Evolutionary conservation across 2,329 filamentous ascomycete species (phyloP), one percentile per base, ranked within the genome.

Genomic region (Fusarium siculi): DNA sequence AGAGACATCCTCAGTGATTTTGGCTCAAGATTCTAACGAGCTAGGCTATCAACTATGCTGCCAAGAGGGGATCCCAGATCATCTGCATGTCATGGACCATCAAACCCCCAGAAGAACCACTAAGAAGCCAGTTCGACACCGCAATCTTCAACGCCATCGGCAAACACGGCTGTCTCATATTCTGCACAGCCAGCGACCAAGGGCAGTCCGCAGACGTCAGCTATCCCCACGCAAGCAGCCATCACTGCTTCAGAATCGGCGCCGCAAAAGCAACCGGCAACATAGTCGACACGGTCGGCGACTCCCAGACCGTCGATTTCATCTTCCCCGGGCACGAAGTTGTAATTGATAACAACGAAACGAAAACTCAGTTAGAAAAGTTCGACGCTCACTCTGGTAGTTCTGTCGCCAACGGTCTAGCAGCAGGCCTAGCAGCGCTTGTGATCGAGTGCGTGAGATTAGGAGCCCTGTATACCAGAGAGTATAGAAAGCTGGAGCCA

Each of bases 161-260:
- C 36, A 43, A 54, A 12, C 34, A 61, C 5, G 23, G 37, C 23
- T 18, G 28, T 4, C 47, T 54, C 10, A 61, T 61, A 25, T 61
- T 61, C 30, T 61, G 47, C 19, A 30, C 57, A 2, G 37, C 37
- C 23, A 61, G 37, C 4, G 47, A 61, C 10, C 59, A 69, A 16
- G 60, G 68, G 2, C 65, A 69, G 19, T 62, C 46, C 2, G 52
- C 61, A 3, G 66, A 71, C 42, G 14, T 55, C 1, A 66, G 60
- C 18, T 71, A 71, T 11, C 66, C 56, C 0, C 37, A 69, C 7
- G 42, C 40, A 18, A 71, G 61, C 37, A 66, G 65, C 16, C 25
- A 16, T 11, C 32, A 18, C 6, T 66, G 68, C n/a, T 69, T 69
- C 43, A 53, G 66, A 16, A 70, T 71, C 4, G 66, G 66, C 14